A percentile compares a stretch with the other conserved stretches of the same genome.
phyloP scores from a whole-genome alignment of 257 asterid genomes.

The Solanum pinnatisectum region DNA sequence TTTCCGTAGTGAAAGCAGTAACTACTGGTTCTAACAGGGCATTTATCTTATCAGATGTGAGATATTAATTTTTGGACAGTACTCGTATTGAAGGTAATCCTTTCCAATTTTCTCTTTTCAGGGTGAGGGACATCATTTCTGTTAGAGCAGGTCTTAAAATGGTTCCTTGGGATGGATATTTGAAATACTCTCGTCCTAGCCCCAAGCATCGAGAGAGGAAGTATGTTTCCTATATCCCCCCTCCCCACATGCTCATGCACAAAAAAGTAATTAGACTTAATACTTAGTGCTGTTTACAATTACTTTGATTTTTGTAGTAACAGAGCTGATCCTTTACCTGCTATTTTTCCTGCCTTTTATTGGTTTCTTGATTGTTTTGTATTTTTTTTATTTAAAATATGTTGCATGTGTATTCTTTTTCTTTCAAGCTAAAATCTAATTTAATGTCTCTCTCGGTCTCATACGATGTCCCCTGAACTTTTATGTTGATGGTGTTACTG shows the following conservation, averaged over 20 bases:
- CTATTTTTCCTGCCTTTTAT: neutral
- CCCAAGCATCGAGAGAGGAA: constrained; percentile 85
- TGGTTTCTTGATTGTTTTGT: neutral
- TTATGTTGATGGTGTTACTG: neutral
- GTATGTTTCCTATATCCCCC: constrained; percentile 33
- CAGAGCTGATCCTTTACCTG: neutral
- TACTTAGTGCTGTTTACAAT: neutral
- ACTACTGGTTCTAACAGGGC: neutral
- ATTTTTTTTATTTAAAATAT: neutral
- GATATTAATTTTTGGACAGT: neutral
- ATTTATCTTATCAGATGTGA: neutral
- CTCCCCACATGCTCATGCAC: neutral
- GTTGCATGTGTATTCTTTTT: neutral
- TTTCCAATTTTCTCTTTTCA: constrained; percentile 14
- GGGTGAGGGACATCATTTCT: constrained; percentile 92
- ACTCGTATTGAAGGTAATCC: neutral
- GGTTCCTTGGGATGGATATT: constrained; percentile 74
- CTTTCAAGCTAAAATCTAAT: neutral
- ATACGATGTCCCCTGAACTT: neutral
- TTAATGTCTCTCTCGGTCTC: neutral
- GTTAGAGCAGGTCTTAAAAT: constrained; percentile 60
- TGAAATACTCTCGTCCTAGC: constrained; percentile 92
- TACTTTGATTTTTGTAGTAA: neutral
- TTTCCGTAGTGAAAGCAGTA: neutral
- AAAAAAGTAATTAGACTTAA: neutral